Evolutionary conservation across 176 grass and related monocot species (phyloP).

Genomic region (Avena insularis): DNA sequence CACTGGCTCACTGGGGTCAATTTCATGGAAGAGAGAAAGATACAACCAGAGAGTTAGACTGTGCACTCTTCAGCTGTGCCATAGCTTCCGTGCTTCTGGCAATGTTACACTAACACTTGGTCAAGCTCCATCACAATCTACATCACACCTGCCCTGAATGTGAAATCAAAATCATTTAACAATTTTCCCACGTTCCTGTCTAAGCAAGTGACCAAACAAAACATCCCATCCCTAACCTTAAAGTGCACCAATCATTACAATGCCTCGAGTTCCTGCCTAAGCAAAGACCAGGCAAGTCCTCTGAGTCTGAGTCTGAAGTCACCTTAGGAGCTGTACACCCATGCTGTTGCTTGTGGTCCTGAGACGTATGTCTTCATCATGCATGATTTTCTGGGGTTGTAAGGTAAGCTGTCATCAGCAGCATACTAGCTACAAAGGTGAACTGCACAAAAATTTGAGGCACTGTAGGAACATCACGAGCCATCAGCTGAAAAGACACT

Average conservation of each 20-base stretch:
- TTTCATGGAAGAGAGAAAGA: constrained; percentile 60
- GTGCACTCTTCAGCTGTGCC: constrained; percentile 30
- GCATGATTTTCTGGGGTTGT: background rate
- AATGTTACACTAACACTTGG: background rate
- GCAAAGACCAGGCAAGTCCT: background rate
- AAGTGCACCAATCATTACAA: background rate
- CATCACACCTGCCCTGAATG: background rate
- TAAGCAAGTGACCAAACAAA: background rate
- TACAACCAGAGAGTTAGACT: constrained; percentile 37
- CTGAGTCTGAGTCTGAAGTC: background rate
- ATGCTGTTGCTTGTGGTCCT: constrained; percentile 6
- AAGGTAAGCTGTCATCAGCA: constrained; percentile 9
- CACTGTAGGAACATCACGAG: background rate
- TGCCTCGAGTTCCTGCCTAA: constrained; percentile 5
- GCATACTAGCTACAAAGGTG: background rate
- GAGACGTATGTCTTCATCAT: background rate
- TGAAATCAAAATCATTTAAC: constrained; percentile 10
- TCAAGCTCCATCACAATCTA: background rate
- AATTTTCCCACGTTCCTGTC: background rate
- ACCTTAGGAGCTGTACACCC: background rate
- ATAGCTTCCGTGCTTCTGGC: background rate
- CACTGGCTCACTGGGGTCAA: constrained; percentile 60
- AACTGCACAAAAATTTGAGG: constrained; percentile 25
- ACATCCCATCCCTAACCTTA: background rate
- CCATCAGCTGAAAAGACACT: background rate